phyloP scores from a whole-genome alignment of 2,329 filamentous ascomycete species.

The Triangularia setosa region DNA sequence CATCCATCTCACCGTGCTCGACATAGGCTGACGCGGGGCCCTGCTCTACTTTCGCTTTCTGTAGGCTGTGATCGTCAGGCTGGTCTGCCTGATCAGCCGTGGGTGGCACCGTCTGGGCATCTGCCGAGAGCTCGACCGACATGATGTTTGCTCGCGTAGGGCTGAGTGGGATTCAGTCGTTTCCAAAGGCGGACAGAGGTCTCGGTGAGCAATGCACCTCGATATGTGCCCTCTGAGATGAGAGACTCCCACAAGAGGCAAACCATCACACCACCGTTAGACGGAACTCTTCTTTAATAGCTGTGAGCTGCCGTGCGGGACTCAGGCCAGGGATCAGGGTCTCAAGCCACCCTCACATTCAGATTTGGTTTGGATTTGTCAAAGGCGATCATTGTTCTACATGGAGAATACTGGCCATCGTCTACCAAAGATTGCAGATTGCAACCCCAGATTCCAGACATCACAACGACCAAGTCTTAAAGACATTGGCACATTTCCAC shows the following conservation, averaged over 20 bases:
- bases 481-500: slow-evolving; percentile 3
- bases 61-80: neutral
- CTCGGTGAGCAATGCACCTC: neutral
- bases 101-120: neutral
- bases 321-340: neutral
- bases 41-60: slow-evolving; percentile 7
- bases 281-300: neutral
- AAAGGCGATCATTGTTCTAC: neutral
- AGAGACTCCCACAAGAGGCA: neutral
- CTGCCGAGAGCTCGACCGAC: neutral
- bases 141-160: neutral
- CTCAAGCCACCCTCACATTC: neutral
- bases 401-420: neutral
- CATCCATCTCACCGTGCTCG: slow-evolving; percentile 39
- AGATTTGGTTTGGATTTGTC: neutral
- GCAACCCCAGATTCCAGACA: neutral
- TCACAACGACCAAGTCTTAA: neutral
- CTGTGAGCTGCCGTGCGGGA: neutral
- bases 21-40: slow-evolving; percentile 16
- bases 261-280: neutral
- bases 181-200: neutral
- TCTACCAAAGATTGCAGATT: neutral
- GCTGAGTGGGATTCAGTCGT: neutral
- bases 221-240: neutral
- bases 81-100: neutral